These are phyloP conservation scores for Canavalia ensiformis DNA, from an alignment of 306 rosid species.

Conservation along the genomic window DNA sequence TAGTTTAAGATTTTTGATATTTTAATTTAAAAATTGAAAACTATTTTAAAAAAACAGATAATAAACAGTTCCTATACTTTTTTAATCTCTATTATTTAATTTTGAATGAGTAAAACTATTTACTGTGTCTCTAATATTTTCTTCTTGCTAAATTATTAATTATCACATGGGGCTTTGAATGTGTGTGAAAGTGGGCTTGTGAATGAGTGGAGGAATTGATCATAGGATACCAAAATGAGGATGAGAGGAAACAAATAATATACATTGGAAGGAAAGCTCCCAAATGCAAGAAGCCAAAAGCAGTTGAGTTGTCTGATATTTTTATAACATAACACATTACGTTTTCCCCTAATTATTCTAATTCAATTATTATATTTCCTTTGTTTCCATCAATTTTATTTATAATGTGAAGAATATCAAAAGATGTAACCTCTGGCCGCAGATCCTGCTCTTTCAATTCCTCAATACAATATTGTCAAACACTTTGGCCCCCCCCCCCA, in stretches of 20 bases:
- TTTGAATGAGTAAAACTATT: neutral
- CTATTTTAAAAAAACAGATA: too few species aligned
- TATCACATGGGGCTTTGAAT: conserved; percentile 53
- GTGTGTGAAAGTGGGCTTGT: conserved; percentile 49
- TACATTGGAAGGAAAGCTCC: conserved; percentile 58
- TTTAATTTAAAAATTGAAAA: too few species aligned
- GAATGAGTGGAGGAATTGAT: conserved; percentile 41
- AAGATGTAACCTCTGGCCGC: conserved; percentile 38
- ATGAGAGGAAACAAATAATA: conserved; percentile 60
- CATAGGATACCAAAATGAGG: conserved; percentile 67
- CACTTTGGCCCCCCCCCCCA: conserved; percentile 41
- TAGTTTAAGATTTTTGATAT: too few species aligned
- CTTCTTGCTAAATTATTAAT: conserved; percentile 16
- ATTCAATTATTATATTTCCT: conserved; percentile 25
- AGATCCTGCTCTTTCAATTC: conserved; percentile 26
- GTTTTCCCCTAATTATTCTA: conserved; percentile 35
- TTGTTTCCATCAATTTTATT: conserved; percentile 15
- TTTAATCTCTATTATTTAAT: neutral
- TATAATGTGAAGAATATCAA: conserved; percentile 17
- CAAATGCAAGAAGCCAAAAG: conserved; percentile 68
- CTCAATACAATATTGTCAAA: conserved; percentile 53
- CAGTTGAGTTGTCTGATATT: conserved; percentile 53
- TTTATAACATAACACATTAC: conserved; percentile 30
- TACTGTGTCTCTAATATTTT: neutral
- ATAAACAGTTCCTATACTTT: too few species aligned